Evolutionary conservation across 2,329 filamentous ascomycete genomes (phyloP).

Genomic region (Apiospora kogelbergensis): DNA sequence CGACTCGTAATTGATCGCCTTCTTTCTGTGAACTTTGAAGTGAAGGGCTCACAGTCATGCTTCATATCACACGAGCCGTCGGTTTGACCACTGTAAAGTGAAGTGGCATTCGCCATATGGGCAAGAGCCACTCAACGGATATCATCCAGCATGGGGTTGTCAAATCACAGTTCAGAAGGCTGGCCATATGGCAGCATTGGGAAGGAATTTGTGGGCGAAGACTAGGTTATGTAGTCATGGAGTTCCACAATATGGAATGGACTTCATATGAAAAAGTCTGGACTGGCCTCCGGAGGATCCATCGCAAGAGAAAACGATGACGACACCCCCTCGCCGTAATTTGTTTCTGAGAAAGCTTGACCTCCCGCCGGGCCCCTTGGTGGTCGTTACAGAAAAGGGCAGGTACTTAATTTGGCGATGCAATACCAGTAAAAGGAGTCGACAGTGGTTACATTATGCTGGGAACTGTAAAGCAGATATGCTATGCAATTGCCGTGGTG

Average conservation of each 20-base stretch:
- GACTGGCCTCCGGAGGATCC: neutral
- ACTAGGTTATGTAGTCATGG: neutral
- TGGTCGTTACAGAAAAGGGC: neutral
- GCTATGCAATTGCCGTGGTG: neutral
- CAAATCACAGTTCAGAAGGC: neutral
- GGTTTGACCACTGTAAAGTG: neutral
- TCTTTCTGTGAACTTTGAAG: neutral
- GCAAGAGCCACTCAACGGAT: neutral
- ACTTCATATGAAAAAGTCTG: conserved; percentile 1
- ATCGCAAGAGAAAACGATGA: conserved; percentile 1
- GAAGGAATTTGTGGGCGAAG: neutral
- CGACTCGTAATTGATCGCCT: neutral
- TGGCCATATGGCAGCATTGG: neutral
- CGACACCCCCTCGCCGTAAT: neutral
- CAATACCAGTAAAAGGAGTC: neutral
- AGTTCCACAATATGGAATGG: conserved; percentile 6
- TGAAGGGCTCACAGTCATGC: neutral
- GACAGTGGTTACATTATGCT: neutral
- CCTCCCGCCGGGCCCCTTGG: neutral
- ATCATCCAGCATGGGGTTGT: neutral
- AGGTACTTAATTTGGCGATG: neutral
- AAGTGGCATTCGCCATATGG: neutral
- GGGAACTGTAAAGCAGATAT: neutral
- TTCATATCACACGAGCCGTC: neutral
- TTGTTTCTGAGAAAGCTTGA: neutral